phyloP scores from a whole-genome alignment of 73 alveolate genomes.

The Stentor roeselii region DNA sequence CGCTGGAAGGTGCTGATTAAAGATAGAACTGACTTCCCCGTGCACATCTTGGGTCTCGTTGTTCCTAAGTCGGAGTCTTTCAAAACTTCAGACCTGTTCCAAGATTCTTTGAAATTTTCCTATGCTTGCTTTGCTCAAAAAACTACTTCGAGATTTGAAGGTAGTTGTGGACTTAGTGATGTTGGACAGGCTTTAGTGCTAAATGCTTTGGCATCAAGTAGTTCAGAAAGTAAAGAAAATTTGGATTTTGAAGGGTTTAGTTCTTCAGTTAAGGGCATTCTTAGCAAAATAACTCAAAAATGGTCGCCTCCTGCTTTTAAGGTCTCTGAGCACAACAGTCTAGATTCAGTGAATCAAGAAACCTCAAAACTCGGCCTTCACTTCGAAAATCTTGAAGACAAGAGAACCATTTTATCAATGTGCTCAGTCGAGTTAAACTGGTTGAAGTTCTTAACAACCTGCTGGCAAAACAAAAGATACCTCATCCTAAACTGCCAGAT shows the following conservation, averaged over 20 bases:
- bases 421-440: slow-evolving; percentile 12
- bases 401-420: neutral
- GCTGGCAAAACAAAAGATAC: neutral
- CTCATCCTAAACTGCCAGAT: neutral
- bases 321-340: neutral
- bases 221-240: neutral
- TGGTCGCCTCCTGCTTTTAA: slow-evolving; percentile 18
- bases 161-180: neutral
- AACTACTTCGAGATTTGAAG: neutral
- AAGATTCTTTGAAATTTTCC: neutral
- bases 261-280: neutral
- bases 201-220: neutral
- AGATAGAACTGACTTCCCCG: neutral
- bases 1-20: slow-evolving; percentile 2
- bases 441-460: neutral
- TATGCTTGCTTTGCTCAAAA: slow-evolving; percentile 16
- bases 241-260: too few relatives aligned
- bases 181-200: neutral
- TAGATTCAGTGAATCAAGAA: neutral
- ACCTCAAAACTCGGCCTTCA: neutral
- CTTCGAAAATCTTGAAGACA: neutral
- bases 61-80: neutral
- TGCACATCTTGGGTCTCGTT: neutral
- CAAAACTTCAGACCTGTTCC: neutral
- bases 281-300: neutral